These are phyloP conservation scores for Schwanniomyces sp. DNA, from an alignment of 805 yeast genomes.

Conservation along the genomic window DNA sequence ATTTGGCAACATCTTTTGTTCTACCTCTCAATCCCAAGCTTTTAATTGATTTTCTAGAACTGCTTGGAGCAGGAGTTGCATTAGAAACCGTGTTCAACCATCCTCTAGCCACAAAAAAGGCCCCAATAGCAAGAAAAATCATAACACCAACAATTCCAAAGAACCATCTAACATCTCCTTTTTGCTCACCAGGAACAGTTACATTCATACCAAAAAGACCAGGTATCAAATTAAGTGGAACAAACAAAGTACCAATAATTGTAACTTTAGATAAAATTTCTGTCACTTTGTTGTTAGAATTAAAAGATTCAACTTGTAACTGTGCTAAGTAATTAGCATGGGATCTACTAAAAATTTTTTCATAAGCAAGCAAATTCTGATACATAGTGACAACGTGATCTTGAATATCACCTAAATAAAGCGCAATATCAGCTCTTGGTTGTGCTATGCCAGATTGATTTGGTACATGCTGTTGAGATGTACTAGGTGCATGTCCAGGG, in stretches of 20 bases:
- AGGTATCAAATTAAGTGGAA: slow-evolving; percentile 87
- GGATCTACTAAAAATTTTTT: slow-evolving; percentile 87
- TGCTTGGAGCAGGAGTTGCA: slow-evolving; percentile 6
- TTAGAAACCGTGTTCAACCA: slow-evolving; percentile 18
- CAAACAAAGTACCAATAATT: slow-evolving; percentile 81
- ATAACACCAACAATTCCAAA: slow-evolving; percentile 31
- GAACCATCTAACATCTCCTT: slow-evolving; percentile 25
- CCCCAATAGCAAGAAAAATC: slow-evolving; percentile 15
- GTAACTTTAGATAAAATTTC: slow-evolving; percentile 89
- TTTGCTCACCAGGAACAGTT: slow-evolving; percentile 67
- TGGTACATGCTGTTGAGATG: slow-evolving; percentile 9
- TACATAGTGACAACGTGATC: slow-evolving; percentile 97
- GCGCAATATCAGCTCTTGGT: slow-evolving; percentile 89
- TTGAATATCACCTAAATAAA: slow-evolving; percentile 92
- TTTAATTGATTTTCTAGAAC: slow-evolving; percentile 23
- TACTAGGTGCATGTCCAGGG: slow-evolving; percentile 16
- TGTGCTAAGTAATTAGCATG: slow-evolving; percentile 93
- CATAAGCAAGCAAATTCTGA: slow-evolving; percentile 85
- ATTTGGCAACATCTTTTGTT: slow-evolving; percentile 33
- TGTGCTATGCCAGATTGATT: slow-evolving; percentile 27
- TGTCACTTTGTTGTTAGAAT: slow-evolving; percentile 81
- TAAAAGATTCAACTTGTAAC: slow-evolving; percentile 87
- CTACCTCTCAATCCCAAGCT: slow-evolving; percentile 24
- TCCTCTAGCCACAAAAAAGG: slow-evolving; percentile 16
- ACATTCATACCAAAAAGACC: slow-evolving; percentile 98